These are phyloP conservation scores for Chloris gayana DNA, from an alignment of 176 grass and related monocot genomes.

Conservation along the genomic window DNA sequence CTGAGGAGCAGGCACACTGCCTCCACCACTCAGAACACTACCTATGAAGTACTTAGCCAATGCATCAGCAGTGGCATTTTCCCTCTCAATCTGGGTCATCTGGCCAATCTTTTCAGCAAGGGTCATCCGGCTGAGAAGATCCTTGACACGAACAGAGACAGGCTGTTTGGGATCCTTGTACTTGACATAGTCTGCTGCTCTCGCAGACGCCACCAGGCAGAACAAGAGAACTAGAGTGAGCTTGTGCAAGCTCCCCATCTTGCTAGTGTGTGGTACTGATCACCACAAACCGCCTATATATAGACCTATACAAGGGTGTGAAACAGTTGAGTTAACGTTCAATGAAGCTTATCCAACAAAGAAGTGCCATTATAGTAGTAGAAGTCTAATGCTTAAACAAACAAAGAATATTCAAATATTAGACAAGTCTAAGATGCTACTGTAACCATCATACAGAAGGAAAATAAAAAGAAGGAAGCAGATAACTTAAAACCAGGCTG, in stretches of 20 bases:
- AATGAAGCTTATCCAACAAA: conserved; percentile 16
- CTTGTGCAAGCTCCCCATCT: conserved; percentile 52
- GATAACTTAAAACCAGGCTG: conserved; percentile 5
- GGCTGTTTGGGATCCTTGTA: conserved; percentile 80
- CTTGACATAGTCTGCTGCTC: conserved; percentile 46
- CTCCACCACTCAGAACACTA: conserved; percentile 80
- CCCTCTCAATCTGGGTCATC: conserved; percentile 79
- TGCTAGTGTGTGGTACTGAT: conserved; percentile 18
- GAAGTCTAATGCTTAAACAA: conserved; percentile 2
- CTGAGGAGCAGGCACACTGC: conserved; percentile 70
- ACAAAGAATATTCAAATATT: background rate
- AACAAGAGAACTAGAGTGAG: conserved; percentile 43
- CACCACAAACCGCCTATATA: conserved; percentile 37
- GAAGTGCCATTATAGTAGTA: background rate
- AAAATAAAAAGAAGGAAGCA: background rate
- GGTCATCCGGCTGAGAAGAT: conserved; percentile 69
- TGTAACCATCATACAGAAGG: conserved; percentile 20
- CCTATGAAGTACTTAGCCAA: conserved; percentile 78
- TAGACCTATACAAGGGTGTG: conserved; percentile 22
- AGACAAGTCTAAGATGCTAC: conserved; percentile 19
- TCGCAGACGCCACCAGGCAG: conserved; percentile 16
- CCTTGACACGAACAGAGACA: conserved; percentile 56
- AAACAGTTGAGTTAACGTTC: conserved; percentile 9
- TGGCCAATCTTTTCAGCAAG: conserved; percentile 85
- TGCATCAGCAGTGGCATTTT: conserved; percentile 54